Conservation (phyloP, 164 flowering plant species). For the Kingdonia uniflora region DNA sequence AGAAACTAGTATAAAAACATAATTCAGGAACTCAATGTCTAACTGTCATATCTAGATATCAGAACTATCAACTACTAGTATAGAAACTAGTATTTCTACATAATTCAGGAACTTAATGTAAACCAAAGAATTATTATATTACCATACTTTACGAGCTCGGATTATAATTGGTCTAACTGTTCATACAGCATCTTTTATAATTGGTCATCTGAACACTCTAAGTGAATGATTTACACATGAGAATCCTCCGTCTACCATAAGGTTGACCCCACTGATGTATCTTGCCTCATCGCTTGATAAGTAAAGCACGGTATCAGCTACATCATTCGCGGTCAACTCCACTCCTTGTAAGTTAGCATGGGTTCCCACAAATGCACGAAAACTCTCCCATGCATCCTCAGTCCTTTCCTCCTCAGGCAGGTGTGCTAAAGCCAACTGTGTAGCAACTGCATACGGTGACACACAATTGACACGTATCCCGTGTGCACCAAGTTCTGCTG, state of each 20-base stretch:
- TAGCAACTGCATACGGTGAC: slow-evolving; percentile 72
- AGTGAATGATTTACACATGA: slow-evolving; percentile 47
- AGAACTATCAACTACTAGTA: no score
- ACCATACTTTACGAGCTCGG: no score
- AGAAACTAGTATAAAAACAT: no score
- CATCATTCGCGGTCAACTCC: slow-evolving; percentile 51
- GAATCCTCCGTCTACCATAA: slow-evolving; percentile 86
- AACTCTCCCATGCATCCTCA: slow-evolving; percentile 40
- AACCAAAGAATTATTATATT: no score
- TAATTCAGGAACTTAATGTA: no score
- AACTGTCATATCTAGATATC: no score
- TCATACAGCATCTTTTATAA: no score
- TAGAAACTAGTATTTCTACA: no score
- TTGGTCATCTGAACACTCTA: slow-evolving; percentile 43
- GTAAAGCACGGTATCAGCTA: slow-evolving; percentile 71
- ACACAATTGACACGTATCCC: slow-evolving; percentile 88
- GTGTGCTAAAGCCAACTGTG: slow-evolving; percentile 54
- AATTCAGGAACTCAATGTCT: no score
- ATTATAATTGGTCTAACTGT: no score
- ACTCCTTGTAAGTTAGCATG: slow-evolving; percentile 57
- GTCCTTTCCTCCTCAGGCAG: slow-evolving; percentile 63
- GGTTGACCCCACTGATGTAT: slow-evolving; percentile 71
- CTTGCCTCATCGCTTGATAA: slow-evolving; percentile 73
- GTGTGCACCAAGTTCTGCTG: slow-evolving; percentile 74
- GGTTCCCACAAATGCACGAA: slow-evolving; percentile 27